These are phyloP conservation scores for Sporothrix brunneoviolacea DNA, from an alignment of 2,329 filamentous ascomycete genomes.

Conservation along the genomic window DNA sequence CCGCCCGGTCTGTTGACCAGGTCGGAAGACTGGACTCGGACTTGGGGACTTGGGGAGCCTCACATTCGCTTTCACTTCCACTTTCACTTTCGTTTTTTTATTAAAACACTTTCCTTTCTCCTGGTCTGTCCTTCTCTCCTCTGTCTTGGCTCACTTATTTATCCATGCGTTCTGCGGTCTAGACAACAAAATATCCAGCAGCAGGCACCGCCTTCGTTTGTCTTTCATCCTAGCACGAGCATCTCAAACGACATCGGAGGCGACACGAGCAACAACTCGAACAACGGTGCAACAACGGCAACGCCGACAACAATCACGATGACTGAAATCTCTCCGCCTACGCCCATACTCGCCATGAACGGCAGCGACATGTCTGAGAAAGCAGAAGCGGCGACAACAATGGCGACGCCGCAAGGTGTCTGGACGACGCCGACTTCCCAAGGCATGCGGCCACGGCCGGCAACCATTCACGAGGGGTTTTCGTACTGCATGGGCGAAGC, in stretches of 20 bases:
- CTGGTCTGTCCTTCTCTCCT: constrained; percentile 8
- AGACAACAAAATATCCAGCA: constrained; percentile 36
- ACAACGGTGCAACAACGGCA: background rate
- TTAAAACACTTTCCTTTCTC: constrained; percentile 26
- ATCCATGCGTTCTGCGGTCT: constrained; percentile 17
- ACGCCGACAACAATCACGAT: constrained; percentile 15
- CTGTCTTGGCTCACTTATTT: background rate
- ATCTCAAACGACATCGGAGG: background rate
- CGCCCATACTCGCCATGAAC: constrained; percentile 41
- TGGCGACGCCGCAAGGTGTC: constrained; percentile 38
- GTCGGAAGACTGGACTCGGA: background rate
- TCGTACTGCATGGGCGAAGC: constrained; percentile 52
- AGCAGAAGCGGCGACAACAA: constrained; percentile 33
- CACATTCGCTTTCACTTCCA: background rate
- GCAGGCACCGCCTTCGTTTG: constrained; percentile 38
- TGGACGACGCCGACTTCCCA: constrained; percentile 52
- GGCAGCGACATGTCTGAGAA: constrained; percentile 42
- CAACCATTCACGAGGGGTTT: constrained; percentile 56
- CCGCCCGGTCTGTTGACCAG: background rate
- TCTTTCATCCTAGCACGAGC: constrained; percentile 37
- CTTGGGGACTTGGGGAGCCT: no score
- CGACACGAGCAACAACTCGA: constrained; percentile 24
- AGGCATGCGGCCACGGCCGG: constrained; percentile 45
- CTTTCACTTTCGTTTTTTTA: constrained; percentile 13
- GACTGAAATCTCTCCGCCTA: constrained; percentile 36